Conservation (phyloP, 2,329 filamentous ascomycete genomes). For the Raffaelea albimanens region DNA sequence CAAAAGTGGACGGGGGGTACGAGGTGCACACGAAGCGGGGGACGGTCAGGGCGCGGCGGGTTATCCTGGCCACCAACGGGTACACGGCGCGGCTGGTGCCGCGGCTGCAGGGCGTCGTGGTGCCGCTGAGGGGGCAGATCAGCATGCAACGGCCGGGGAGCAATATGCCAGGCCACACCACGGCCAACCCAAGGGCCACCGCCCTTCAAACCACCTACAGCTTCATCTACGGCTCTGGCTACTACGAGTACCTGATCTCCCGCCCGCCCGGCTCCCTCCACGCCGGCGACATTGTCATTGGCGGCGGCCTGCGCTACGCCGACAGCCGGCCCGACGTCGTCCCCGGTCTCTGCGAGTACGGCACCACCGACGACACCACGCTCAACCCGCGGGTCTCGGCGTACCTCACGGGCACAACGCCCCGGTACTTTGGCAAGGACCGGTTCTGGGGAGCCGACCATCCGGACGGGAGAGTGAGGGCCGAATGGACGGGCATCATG, state of each 20-base stretch:
- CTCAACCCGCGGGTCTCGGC: slow-evolving; percentile 40
- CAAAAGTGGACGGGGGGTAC: slow-evolving; percentile 18
- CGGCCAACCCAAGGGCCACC: background rate
- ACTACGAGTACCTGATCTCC: slow-evolving; percentile 60
- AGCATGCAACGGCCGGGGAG: slow-evolving; percentile 29
- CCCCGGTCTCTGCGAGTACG: slow-evolving; percentile 37
- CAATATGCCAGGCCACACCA: slow-evolving; percentile 22
- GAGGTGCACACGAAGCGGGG: slow-evolving; percentile 32
- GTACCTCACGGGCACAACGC: slow-evolving; percentile 33
- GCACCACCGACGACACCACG: slow-evolving; percentile 45
- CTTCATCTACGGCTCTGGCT: slow-evolving; percentile 48
- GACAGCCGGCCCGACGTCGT: slow-evolving; percentile 22
- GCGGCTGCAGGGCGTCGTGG: slow-evolving; percentile 34
- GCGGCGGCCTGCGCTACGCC: slow-evolving; percentile 37
- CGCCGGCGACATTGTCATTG: slow-evolving; percentile 49
- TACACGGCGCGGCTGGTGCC: slow-evolving; percentile 37
- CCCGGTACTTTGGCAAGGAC: slow-evolving; percentile 38
- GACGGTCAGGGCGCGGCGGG: slow-evolving; percentile 26
- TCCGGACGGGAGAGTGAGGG: slow-evolving; percentile 28
- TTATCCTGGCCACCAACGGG: slow-evolving; percentile 44
- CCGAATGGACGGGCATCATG: slow-evolving; percentile 46
- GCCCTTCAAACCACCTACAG: slow-evolving; percentile 44
- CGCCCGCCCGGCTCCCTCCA: slow-evolving; percentile 34
- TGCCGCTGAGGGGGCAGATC: slow-evolving; percentile 41
- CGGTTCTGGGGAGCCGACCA: slow-evolving; percentile 35